These are phyloP conservation scores for Dysphania ambrosioides DNA, from an alignment of 148 eudicot species.

Conservation along the genomic window DNA sequence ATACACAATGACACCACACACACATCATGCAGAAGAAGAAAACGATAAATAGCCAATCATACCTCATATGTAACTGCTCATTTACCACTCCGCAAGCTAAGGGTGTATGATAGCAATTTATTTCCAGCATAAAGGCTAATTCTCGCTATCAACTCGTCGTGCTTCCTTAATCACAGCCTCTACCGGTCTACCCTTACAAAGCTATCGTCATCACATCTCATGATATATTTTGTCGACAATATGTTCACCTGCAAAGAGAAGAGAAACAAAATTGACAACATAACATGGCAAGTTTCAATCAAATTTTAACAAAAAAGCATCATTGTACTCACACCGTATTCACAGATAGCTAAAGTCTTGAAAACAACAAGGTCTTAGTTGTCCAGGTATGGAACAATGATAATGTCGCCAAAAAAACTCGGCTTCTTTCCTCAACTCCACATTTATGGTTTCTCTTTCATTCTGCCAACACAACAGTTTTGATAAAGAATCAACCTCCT, in stretches of 20 bases:
- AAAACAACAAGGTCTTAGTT: slow-evolving; percentile 87
- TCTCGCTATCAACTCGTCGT: slow-evolving; percentile 30
- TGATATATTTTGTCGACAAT: slow-evolving; percentile 59
- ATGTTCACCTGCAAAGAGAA: slow-evolving; percentile 51
- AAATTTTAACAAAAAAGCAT: not conserved
- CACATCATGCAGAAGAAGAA: not conserved
- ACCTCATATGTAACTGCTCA: slow-evolving; percentile 96
- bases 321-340: slow-evolving; percentile 63
- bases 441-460: slow-evolving; percentile 54
- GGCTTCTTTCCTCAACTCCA: slow-evolving; percentile 75
- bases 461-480: slow-evolving; percentile 57
- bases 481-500: not conserved
- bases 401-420: slow-evolving; percentile 76
- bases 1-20: not conserved
- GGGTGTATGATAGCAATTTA: slow-evolving; percentile 77
- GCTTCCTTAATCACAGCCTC: slow-evolving; percentile 71
- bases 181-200: slow-evolving; percentile 83
- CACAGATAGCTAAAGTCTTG: slow-evolving; percentile 86
- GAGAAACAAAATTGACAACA: not conserved
- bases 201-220: slow-evolving; percentile 95
- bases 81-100: slow-evolving; percentile 76
- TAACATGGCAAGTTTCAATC: not conserved
- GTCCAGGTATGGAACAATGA: slow-evolving; percentile 80
- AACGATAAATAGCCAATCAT: not conserved
- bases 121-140: slow-evolving; percentile 73